Evolutionary conservation across 768 basidiomycete species (phyloP).

Genomic region (Tulasnella sp.): DNA sequence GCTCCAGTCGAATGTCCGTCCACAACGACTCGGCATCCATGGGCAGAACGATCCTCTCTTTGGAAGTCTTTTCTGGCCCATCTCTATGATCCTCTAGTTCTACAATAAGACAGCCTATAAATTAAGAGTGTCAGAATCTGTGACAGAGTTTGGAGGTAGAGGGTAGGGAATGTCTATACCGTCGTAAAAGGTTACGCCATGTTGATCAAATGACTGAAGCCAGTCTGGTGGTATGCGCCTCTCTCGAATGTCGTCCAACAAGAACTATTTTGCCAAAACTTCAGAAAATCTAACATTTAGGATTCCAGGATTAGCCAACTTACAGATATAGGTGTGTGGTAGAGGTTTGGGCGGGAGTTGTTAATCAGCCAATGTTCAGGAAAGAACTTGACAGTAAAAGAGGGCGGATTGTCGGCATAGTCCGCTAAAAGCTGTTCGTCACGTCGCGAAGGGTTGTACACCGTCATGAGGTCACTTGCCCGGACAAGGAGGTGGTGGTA

Average conservation of each 20-base stretch:
- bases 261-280: slow-evolving; percentile 45
- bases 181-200: slow-evolving; percentile 75
- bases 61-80: slow-evolving; percentile 41
- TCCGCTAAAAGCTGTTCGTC: slow-evolving; percentile 24
- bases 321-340: slow-evolving; percentile 47
- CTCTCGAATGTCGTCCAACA: slow-evolving; percentile 78
- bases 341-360: slow-evolving; percentile 37
- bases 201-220: slow-evolving; percentile 70
- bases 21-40: slow-evolving; percentile 74
- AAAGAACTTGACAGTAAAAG: slow-evolving; percentile 74
- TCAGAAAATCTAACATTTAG: slow-evolving; percentile 18
- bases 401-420: slow-evolving; percentile 48
- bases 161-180: slow-evolving; percentile 45
- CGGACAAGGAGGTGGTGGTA: not conserved
- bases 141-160: not conserved
- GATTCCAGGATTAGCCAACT: slow-evolving; percentile 48
- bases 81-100: slow-evolving; percentile 71
- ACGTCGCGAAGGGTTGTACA: slow-evolving; percentile 24
- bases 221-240: slow-evolving; percentile 84
- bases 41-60: slow-evolving; percentile 68
- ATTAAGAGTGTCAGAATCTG: not conserved
- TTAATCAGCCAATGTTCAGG: slow-evolving; percentile 81
- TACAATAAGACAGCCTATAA: slow-evolving; percentile 75
- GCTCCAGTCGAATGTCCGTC: slow-evolving; percentile 63
- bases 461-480: slow-evolving; percentile 5